Percentiles rank a stretch among this genome's conserved stretches.
Conservation (phyloP, 225 moss, liverwort and hornwort genomes). For the Pseudisothecium myosuroides region DNA sequence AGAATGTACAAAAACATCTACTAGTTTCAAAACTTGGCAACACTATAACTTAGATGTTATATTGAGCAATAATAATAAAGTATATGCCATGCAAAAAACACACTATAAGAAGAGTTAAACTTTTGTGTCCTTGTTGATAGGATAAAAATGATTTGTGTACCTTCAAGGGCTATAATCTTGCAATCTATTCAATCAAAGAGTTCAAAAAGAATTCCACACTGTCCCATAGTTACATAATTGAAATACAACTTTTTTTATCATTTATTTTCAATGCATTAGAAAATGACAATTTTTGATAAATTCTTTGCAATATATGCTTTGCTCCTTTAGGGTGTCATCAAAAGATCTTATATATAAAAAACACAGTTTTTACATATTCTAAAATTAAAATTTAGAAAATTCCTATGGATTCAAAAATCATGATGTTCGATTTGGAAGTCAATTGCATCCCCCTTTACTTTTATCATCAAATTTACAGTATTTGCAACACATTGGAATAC, state of each 20-base stretch:
- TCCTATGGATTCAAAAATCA: not conserved
- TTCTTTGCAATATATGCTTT: not conserved
- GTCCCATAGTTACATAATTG: not conserved
- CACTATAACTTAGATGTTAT: not conserved
- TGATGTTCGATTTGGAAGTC: not conserved
- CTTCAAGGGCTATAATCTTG: too few relatives aligned
- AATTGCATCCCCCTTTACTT: not conserved
- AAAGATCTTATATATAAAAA: not conserved
- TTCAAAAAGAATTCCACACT: fast-evolving
- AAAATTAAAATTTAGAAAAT: not conserved
- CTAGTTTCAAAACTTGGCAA: not conserved
- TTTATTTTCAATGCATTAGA: not conserved
- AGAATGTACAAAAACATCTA: not conserved
- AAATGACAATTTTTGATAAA: not conserved
- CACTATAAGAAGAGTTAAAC: not conserved
- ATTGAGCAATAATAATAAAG: not conserved
- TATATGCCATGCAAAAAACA: fast-evolving
- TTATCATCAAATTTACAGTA: not conserved
- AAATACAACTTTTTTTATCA: not conserved
- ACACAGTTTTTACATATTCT: not conserved
- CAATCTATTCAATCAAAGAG: not conserved
- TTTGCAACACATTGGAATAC: not conserved
- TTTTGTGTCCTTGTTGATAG: fast-evolving
- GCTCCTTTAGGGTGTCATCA: too few relatives aligned
- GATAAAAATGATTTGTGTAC: not conserved